Percentiles rank a stretch among this genome's conserved stretches.
These are phyloP conservation scores for Uronychia binucleata DNA, from an alignment of 73 alveolate species.

Conservation along the genomic window DNA sequence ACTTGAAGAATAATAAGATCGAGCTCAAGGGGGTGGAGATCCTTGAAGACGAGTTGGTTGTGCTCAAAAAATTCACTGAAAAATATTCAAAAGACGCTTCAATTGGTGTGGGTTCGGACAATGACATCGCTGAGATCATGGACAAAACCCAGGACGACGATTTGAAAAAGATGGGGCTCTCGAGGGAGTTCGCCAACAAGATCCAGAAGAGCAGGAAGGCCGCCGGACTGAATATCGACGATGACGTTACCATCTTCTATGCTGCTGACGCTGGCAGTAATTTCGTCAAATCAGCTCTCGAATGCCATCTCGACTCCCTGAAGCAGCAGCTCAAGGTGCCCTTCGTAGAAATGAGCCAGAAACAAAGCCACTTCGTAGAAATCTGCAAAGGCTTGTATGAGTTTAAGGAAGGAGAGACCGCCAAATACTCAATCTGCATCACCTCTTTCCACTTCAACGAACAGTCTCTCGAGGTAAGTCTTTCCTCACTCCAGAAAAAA, in stretches of 20 bases:
- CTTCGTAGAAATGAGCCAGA: constrained; percentile 1
- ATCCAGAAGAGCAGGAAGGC: constrained; percentile 95
- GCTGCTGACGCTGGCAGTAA: constrained; percentile 43
- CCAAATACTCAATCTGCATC: constrained; percentile 16
- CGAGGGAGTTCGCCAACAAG: constrained; percentile 91
- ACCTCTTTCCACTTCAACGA: not conserved
- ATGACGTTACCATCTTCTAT: constrained; percentile 81
- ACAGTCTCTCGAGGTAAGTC: not conserved
- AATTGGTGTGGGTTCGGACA: constrained; percentile 72
- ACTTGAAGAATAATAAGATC: constrained; percentile 70
- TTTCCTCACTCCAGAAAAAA: constrained; percentile 26
- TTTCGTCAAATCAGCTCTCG: constrained; percentile 35
- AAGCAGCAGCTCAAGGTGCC: constrained; percentile 54
- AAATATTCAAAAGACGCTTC: constrained; percentile 68
- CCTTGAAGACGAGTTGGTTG: constrained; percentile 63
- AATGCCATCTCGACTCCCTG: constrained; percentile 32
- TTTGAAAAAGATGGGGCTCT: constrained; percentile 76
- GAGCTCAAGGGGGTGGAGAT: constrained; percentile 75
- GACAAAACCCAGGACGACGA: constrained; percentile 79
- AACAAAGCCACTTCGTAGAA: not conserved
- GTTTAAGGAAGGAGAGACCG: constrained; percentile 27
- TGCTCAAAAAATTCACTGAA: constrained; percentile 80
- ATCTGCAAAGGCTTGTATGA: constrained; percentile 3
- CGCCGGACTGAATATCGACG: constrained; percentile 88
- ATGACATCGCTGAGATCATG: constrained; percentile 78